These are phyloP conservation scores for Candida golubevii DNA, from an alignment of 805 yeast genomes.

Conservation along the genomic window DNA sequence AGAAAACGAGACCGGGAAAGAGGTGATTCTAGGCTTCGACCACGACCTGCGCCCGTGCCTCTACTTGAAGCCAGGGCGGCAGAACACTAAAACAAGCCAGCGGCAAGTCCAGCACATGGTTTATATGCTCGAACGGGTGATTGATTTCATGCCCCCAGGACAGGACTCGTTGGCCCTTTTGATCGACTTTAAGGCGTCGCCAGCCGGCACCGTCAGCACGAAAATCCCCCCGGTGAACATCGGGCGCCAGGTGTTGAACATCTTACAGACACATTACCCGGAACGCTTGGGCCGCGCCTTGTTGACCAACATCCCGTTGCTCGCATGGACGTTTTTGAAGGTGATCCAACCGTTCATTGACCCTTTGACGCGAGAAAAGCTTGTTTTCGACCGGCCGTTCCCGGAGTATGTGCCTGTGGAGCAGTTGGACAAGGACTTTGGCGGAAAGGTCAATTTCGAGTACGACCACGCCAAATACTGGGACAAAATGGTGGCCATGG, in stretches of 20 bases:
- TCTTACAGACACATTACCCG: conserved; percentile 95
- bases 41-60: conserved; percentile 88
- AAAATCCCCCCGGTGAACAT: conserved; percentile 85
- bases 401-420: conserved; percentile 72
- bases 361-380: conserved; percentile 89
- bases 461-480: conserved; percentile 80
- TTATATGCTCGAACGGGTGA: conserved; percentile 85
- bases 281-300: conserved; percentile 93
- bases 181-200: conserved; percentile 86
- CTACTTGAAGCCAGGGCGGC: conserved; percentile 90
- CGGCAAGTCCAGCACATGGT: conserved; percentile 96
- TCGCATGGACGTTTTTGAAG: conserved; percentile 89
- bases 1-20: conserved; percentile 91
- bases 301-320: conserved; percentile 87
- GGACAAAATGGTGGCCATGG: conserved; percentile 61
- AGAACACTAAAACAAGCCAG: conserved; percentile 85
- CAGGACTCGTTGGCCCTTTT: conserved; percentile 90
- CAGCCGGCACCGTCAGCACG: conserved; percentile 51
- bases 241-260: conserved; percentile 89
- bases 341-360: conserved; percentile 94
- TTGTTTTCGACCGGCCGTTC: conserved; percentile 88
- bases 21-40: conserved; percentile 87
- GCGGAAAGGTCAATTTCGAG: conserved; percentile 80
- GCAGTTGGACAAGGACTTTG: conserved; percentile 80
- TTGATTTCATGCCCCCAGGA: conserved; percentile 93